Evolutionary conservation across 345 rosid genomes (phyloP).

Genomic region (Orychophragmus violaceus): DNA sequence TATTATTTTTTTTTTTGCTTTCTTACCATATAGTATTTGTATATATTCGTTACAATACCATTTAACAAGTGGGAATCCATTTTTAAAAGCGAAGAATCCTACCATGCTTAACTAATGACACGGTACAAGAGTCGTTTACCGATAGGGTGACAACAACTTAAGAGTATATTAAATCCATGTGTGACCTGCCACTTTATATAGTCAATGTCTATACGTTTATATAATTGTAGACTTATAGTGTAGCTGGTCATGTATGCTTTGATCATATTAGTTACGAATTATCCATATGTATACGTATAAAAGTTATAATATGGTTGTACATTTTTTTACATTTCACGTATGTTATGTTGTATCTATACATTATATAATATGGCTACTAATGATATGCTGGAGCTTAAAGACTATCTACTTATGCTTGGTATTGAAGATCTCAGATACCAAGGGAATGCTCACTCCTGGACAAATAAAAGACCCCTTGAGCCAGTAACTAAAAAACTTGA

Average conservation of each 20-base stretch:
- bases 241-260: not conserved
- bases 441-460: not conserved
- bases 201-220: not conserved
- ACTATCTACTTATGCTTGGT: not conserved
- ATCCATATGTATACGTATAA: not conserved
- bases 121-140: not conserved
- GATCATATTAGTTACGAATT: not conserved
- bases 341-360: not conserved
- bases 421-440: not conserved
- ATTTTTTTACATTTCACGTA: not conserved
- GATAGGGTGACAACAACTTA: not conserved
- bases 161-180: not conserved
- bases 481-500: not conserved
- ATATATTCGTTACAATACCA: not conserved
- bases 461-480: not conserved
- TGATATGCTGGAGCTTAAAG: not conserved
- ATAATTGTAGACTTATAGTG: not conserved
- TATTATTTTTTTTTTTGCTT: not conserved
- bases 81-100: not conserved
- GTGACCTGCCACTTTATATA: constrained; percentile 6
- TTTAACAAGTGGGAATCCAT: constrained; percentile 2
- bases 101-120: not conserved
- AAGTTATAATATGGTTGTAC: not conserved
- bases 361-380: not conserved
- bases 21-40: constrained; percentile 3